Base-by-base conservation (phyloP, 768 basidiomycete genomes). In the Leccinellum luteum region DNA sequence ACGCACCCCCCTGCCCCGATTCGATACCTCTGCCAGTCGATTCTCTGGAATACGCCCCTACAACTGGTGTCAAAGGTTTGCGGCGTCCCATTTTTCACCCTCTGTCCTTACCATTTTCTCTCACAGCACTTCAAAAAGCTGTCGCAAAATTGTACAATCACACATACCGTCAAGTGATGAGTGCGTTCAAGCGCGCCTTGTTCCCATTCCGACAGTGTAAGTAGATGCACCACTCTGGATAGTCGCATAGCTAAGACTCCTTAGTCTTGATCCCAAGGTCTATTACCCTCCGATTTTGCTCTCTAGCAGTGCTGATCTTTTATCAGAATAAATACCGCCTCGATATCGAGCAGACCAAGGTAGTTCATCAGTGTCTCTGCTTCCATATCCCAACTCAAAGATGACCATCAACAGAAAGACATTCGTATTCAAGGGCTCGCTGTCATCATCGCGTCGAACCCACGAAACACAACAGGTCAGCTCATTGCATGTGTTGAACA, bases 391-490 rank as follows among this genome's bases (percentile, higher is more conserved):
- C 32, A 32, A 54, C 58, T 61, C 28, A 60, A 31, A 13, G 2
- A 9, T 52, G 12, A 17, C 27, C 17, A 47, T 43, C 47, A 21
- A 62, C 54, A 89, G 84, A 87, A 79, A 76, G 92, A 95, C 63
- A 92, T 95, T 55, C 79, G 76, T 43, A 89, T 81, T 1, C 92
- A 94, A 73, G 92, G 93, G 15, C 77, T 95, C 19, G 83, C 87
- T 13, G 92, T 95, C 51, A 81, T 96, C 56, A 77, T 95, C 45
- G 90, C 92, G 0, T 94, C 91, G 25, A 98, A 97, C 74, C 95
- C 95, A n/a, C 85, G 94, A 54, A 98, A 97, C 69, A 95, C 95
- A 3, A 97, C 95, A 1, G 94, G 95, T 17, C 94, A 96, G 70
- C 85, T 87, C 54, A 82, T 85, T 60, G 81, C 80, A 85, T 90